Conservation (phyloP, 495 filamentous ascomycete genomes). For the Talaromyces thailandensis region DNA sequence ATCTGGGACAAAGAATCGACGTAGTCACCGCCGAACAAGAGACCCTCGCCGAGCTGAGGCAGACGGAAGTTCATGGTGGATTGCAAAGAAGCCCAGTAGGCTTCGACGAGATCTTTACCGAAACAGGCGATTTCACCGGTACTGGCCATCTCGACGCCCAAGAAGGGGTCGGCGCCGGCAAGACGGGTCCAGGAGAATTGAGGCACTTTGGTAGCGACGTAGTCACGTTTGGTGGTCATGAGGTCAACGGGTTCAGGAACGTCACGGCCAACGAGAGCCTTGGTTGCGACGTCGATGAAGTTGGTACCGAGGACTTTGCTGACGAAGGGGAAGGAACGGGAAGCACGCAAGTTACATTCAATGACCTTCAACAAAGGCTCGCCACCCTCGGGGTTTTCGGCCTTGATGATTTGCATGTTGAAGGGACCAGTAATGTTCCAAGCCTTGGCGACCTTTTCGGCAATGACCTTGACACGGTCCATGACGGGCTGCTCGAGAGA, state of each 20-base stretch:
- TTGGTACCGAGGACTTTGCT: constrained; percentile 95
- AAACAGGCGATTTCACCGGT: constrained; percentile 99
- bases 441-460: constrained; percentile 90
- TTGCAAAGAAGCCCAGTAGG: constrained; percentile 94
- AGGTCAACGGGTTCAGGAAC: constrained; percentile 82
- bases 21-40: constrained; percentile 85
- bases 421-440: constrained; percentile 97
- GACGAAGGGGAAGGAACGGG: constrained; percentile 94
- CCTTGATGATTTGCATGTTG: constrained; percentile 99
- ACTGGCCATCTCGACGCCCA: constrained; percentile 94
- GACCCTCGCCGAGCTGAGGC: constrained; percentile 84
- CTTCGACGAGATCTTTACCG: constrained; percentile 88
- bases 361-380: constrained; percentile 84
- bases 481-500: constrained; percentile 67
- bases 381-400: constrained; percentile 51
- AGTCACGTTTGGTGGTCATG: constrained; percentile 81
- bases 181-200: constrained; percentile 99
- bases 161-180: constrained; percentile 95
- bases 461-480: constrained; percentile 85
- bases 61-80: constrained; percentile 99
- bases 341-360: constrained; percentile 96
- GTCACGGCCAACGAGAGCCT: constrained; percentile 78
- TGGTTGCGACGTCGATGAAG: constrained; percentile 95
- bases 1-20: constrained; percentile 60
- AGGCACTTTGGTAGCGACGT: constrained; percentile 92